Conservation (phyloP, 2,329 filamentous ascomycete genomes). For the Zalaria obscura region DNA sequence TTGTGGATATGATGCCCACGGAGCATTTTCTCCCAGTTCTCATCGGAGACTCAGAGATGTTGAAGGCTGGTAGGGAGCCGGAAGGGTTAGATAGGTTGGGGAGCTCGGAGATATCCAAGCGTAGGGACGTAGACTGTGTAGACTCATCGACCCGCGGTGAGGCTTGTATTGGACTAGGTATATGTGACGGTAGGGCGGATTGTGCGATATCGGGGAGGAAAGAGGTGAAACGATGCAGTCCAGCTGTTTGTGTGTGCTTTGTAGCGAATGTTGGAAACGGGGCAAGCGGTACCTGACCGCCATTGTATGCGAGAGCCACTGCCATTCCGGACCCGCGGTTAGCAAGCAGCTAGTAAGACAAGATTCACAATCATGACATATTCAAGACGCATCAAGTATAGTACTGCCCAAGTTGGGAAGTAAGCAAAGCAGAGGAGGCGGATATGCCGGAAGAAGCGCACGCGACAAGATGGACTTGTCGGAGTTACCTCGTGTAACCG, state of each 20-base stretch:
- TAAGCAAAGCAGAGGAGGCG: neutral
- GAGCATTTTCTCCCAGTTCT: slow-evolving; percentile 8
- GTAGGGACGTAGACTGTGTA: neutral
- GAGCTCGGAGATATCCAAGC: neutral
- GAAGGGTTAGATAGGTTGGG: too few relatives aligned
- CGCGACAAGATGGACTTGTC: too few relatives aligned
- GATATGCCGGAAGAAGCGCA: neutral
- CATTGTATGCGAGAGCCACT: slow-evolving; percentile 7
- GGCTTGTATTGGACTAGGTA: neutral
- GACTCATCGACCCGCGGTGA: neutral
- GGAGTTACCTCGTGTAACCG: too few relatives aligned
- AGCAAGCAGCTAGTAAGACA: neutral
- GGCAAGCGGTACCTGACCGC: slow-evolving; percentile 12
- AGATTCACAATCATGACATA: neutral
- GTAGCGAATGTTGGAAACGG: slow-evolving; percentile 1
- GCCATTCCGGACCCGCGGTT: neutral
- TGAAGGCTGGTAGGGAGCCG: too few relatives aligned
- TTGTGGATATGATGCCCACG: slow-evolving; percentile 5
- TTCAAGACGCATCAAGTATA: neutral
- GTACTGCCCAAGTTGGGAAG: neutral
- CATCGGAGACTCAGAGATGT: neutral
- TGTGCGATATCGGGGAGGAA: neutral
- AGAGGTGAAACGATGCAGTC: neutral
- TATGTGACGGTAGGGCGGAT: neutral
- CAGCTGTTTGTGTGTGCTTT: neutral